These are phyloP conservation scores for Phaffia rhodozyma DNA, from an alignment of 1,284 basidiomycete genomes.

Conservation along the genomic window DNA sequence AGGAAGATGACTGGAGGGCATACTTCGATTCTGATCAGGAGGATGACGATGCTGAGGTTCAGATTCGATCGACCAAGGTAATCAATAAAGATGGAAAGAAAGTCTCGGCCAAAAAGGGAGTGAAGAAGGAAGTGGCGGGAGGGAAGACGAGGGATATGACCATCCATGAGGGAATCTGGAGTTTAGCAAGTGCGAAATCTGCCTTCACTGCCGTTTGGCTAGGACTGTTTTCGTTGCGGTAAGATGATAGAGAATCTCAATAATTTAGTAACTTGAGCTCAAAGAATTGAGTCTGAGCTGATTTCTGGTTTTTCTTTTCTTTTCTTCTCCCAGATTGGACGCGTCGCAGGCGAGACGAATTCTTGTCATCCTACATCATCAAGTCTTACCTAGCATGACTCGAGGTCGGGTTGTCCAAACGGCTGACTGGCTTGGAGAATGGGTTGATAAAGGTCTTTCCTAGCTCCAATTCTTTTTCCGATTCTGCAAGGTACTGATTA, in stretches of 20 bases:
- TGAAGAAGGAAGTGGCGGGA: slow-evolving; percentile 20
- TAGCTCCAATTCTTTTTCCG: not conserved
- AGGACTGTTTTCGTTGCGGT: slow-evolving; percentile 23
- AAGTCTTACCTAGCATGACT: slow-evolving; percentile 72
- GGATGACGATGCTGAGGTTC: slow-evolving; percentile 39
- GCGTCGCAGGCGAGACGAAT: slow-evolving; percentile 28
- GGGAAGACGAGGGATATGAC: slow-evolving; percentile 30
- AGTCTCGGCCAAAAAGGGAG: slow-evolving; percentile 22
- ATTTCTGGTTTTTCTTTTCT: not conserved
- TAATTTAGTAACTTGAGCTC: not conserved
- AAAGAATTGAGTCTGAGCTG: too few species aligned
- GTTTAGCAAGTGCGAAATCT: slow-evolving; percentile 23
- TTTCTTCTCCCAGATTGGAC: slow-evolving; percentile 19
- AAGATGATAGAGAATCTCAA: not conserved
- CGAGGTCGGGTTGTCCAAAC: slow-evolving; percentile 55
- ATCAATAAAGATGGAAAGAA: slow-evolving; percentile 31
- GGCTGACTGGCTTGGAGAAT: slow-evolving; percentile 87
- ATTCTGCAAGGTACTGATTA: not conserved
- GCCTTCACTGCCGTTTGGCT: slow-evolving; percentile 30
- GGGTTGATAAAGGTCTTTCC: slow-evolving; percentile 63
- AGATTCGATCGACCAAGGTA: not conserved
- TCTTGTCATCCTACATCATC: slow-evolving; percentile 67
- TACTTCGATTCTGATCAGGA: slow-evolving; percentile 34
- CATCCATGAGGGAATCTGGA: slow-evolving; percentile 27
- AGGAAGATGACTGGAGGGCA: slow-evolving; percentile 35